phyloP scores from a whole-genome alignment of 2,329 filamentous ascomycete species.

The Atkinsonella texensis region DNA sequence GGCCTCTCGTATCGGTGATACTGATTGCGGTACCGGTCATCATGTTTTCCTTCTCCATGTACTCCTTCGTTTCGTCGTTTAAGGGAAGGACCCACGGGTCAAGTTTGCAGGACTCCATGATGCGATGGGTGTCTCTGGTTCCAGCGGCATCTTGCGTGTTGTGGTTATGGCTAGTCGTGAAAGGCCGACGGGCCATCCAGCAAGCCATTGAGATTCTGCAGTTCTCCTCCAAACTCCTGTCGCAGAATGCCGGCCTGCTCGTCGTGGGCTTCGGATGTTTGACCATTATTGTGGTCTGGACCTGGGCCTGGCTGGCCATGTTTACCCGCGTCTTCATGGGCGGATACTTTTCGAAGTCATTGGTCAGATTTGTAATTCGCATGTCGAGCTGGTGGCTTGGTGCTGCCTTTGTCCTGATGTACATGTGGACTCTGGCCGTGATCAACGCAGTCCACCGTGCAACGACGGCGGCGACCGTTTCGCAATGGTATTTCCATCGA shows the following conservation, averaged over 20 bases:
- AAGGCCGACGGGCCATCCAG: conserved; percentile 66
- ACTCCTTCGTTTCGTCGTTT: conserved; percentile 83
- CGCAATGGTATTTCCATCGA: conserved; percentile 98
- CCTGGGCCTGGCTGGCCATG: conserved; percentile 94
- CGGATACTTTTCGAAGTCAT: conserved; percentile 60
- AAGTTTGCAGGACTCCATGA: conserved; percentile 72
- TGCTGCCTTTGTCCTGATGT: conserved; percentile 84
- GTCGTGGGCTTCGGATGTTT: conserved; percentile 73
- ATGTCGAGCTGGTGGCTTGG: conserved; percentile 90
- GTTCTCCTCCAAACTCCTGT: conserved; percentile 79
- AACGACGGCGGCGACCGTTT: conserved; percentile 88
- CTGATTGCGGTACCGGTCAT: conserved; percentile 76
- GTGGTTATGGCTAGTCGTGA: conserved; percentile 76
- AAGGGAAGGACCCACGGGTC: conserved; percentile 62
- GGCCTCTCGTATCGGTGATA: conserved; percentile 69
- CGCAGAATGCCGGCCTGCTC: conserved; percentile 72
- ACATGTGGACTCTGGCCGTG: conserved; percentile 86
- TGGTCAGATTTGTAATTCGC: conserved; percentile 65
- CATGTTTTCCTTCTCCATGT: conserved; percentile 79
- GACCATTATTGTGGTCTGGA: conserved; percentile 69
- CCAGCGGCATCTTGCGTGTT: conserved; percentile 61
- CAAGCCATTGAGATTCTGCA: conserved; percentile 83
- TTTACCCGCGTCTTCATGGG: conserved; percentile 91
- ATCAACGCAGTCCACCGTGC: conserved; percentile 81
- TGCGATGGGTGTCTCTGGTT: conserved; percentile 76